Percentiles rank a stretch among this genome's conserved stretches.
Conservation (phyloP, 768 basidiomycete genomes). For the Russula compacta region DNA sequence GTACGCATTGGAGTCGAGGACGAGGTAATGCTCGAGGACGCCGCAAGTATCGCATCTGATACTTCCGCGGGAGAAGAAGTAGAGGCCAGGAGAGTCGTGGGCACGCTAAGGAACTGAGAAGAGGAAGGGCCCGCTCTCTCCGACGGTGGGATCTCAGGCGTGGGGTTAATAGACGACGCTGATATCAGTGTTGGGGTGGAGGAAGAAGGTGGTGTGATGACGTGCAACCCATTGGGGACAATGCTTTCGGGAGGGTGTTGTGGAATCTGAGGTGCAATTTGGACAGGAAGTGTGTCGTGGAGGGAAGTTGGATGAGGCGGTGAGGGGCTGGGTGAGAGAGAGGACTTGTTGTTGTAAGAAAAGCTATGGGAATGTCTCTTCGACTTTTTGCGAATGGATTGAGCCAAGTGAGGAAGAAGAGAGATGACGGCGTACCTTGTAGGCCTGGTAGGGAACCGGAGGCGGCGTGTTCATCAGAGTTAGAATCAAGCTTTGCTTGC, state of each 20-base stretch:
- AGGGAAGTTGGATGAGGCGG: constrained; percentile 7
- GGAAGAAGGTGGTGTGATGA: background rate
- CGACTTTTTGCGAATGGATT: constrained; percentile 26
- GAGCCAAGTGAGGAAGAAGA: constrained; percentile 1
- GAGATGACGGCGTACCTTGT: constrained; percentile 29
- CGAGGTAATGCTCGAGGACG: constrained; percentile 3
- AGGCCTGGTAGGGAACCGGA: constrained; percentile 43
- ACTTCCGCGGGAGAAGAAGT: background rate
- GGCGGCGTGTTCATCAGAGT: constrained; percentile 24
- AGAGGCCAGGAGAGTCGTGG: background rate
- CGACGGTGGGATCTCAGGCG: background rate
- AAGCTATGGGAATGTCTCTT: constrained; percentile 39
- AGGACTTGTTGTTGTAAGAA: constrained; percentile 25
- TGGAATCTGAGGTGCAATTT: background rate
- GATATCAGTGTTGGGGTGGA: background rate
- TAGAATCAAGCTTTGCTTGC: background rate
- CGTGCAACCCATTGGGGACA: background rate
- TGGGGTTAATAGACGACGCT: background rate
- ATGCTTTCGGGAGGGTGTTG: background rate
- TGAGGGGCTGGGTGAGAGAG: constrained; percentile 10
- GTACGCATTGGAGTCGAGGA: constrained; percentile 8
- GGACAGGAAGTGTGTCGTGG: background rate
- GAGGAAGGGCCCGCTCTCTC: background rate
- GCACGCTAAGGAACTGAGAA: background rate
- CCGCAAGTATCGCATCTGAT: background rate